phyloP scores from a whole-genome alignment of 306 rosid genomes.

The Arachis hypogaea region DNA sequence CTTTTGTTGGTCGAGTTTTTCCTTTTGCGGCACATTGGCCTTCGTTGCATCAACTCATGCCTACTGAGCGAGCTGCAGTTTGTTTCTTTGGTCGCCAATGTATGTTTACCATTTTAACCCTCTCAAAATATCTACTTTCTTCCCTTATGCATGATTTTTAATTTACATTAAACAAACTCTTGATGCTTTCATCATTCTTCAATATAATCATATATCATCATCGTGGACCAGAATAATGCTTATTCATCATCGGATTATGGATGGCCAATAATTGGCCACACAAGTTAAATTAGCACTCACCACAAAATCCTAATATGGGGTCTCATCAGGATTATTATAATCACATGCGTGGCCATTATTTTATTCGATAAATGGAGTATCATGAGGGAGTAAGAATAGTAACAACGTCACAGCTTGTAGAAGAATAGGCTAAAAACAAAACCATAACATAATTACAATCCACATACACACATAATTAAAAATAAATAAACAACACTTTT shows the following conservation, averaged over 20 bases:
- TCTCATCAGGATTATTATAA: not conserved
- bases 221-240: not conserved
- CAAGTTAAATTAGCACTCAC: not conserved
- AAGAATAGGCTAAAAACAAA: no score
- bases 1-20: slow-evolving; percentile 48
- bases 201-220: not conserved
- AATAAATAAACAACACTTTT: no score
- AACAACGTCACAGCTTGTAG: no score
- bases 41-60: slow-evolving; percentile 62
- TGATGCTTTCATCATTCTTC: not conserved
- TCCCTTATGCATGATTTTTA: not conserved
- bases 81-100: slow-evolving; percentile 29
- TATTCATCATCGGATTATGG: not conserved
- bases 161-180: not conserved
- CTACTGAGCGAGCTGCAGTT: slow-evolving; percentile 41
- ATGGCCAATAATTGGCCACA: not conserved
- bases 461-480: no score
- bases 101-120: slow-evolving; percentile 50
- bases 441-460: no score
- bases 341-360: not conserved
- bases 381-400: no score
- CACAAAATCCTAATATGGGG: slow-evolving; percentile 3
- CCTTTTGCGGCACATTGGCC: slow-evolving; percentile 40
- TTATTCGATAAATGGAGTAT: no score
- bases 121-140: slow-evolving; percentile 21